Conservation (phyloP, 352 stramenopile species). For the Pythium rhizo-oryzae region DNA sequence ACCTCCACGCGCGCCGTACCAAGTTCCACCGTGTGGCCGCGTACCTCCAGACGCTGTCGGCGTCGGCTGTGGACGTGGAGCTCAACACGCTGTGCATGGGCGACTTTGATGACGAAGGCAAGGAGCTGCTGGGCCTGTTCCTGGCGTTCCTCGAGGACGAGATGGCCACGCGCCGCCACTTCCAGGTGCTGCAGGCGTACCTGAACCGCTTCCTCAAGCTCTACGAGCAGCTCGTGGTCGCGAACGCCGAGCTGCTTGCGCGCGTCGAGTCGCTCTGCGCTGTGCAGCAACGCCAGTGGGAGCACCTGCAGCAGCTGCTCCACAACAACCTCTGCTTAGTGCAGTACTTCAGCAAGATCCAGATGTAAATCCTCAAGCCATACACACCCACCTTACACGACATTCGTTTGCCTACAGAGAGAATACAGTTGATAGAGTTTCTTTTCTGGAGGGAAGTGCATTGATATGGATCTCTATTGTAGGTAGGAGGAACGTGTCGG, state of each 20-base stretch:
- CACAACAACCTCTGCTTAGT: constrained; percentile 89
- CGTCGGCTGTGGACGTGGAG: constrained; percentile 76
- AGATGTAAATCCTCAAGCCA: constrained; percentile 55
- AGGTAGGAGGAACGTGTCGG: not conserved
- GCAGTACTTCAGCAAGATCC: constrained; percentile 88
- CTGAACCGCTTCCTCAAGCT: constrained; percentile 88
- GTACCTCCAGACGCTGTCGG: constrained; percentile 79
- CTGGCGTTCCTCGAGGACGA: constrained; percentile 66
- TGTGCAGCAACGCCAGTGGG: constrained; percentile 77
- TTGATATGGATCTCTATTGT: constrained; percentile 2
- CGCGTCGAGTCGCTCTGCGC: constrained; percentile 57
- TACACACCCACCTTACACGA: not conserved
- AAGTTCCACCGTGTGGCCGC: constrained; percentile 48
- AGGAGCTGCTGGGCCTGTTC: constrained; percentile 63
- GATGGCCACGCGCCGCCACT: constrained; percentile 65
- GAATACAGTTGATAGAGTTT: constrained; percentile 1
- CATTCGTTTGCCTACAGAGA: not conserved
- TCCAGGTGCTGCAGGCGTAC: constrained; percentile 85
- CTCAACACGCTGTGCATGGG: constrained; percentile 86
- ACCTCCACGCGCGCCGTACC: constrained; percentile 31
- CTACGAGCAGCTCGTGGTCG: constrained; percentile 75
- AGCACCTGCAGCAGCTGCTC: constrained; percentile 78
- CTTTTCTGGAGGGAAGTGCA: not conserved
- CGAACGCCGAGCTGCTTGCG: constrained; percentile 49
- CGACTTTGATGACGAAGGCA: constrained; percentile 77